A percentile compares a stretch with the other conserved stretches of the same genome.
phyloP scores from a whole-genome alignment of 805 yeast genomes.

The Wickerhamiella australiensis region DNA sequence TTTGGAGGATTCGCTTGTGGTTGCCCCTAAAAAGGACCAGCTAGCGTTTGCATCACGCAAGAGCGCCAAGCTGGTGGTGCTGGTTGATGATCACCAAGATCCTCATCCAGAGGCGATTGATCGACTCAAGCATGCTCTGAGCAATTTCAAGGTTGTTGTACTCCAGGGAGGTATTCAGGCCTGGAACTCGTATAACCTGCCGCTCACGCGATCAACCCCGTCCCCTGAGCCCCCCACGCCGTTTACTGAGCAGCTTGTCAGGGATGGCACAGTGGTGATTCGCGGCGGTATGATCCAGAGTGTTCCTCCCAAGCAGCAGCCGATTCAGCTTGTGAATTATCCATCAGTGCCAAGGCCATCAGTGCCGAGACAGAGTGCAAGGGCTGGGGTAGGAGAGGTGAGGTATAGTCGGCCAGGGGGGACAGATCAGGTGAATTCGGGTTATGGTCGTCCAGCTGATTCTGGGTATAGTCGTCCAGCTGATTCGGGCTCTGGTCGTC shows the following conservation, averaged over 20 bases:
- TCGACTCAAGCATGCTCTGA: constrained; percentile 28
- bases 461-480: too few species aligned
- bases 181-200: constrained; percentile 25
- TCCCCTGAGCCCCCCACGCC: constrained; percentile 10
- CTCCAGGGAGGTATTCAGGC: constrained; percentile 46
- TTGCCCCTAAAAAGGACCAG: constrained; percentile 47
- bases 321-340: background rate
- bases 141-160: constrained; percentile 30
- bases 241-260: constrained; percentile 4
- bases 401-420: too few species aligned
- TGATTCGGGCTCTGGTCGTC: too few species aligned
- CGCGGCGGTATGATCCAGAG: background rate
- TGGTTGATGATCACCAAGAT: constrained; percentile 41
- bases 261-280: background rate
- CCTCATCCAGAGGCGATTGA: constrained; percentile 6
- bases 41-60: constrained; percentile 41
- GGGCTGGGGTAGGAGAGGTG: background rate
- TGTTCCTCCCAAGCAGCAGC: background rate
- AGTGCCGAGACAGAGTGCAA: background rate
- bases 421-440: too few species aligned
- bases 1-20: constrained; percentile 48
- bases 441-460: too few species aligned
- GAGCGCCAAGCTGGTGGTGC: constrained; percentile 48
- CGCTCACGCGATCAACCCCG: background rate
- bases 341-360: background rate